phyloP scores from a whole-genome alignment of 441 rosid genomes.

The Adansonia rubrostipa region DNA sequence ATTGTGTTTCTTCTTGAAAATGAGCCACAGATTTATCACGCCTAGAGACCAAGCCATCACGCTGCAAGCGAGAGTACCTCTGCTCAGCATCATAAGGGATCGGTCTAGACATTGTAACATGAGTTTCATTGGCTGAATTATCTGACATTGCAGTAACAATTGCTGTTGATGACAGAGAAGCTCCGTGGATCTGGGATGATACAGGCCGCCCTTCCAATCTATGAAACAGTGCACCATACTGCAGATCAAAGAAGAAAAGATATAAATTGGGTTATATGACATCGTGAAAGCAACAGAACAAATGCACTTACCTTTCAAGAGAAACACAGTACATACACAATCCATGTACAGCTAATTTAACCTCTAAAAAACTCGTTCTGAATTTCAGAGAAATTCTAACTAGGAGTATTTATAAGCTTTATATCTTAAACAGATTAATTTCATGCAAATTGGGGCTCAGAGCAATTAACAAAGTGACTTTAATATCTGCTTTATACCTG shows the following conservation, averaged over 20 bases:
- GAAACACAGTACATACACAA: background rate
- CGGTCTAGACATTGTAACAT: conserved; percentile 45
- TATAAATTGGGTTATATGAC: background rate
- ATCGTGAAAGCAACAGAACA: background rate
- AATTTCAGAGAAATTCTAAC: background rate
- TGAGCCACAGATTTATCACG: conserved; percentile 56
- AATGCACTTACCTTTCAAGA: conserved; percentile 1
- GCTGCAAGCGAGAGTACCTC: conserved; percentile 59
- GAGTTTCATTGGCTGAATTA: conserved; percentile 44
- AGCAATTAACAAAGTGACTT: background rate
- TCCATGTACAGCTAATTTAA: background rate
- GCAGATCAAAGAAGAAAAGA: conserved; percentile 35
- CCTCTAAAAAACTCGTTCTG: background rate
- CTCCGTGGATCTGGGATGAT: conserved; percentile 47
- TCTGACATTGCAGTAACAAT: conserved; percentile 35
- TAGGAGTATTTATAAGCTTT: background rate
- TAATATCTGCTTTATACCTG: background rate
- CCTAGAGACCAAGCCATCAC: conserved; percentile 71
- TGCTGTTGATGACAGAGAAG: conserved; percentile 47
- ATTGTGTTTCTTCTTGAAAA: conserved; percentile 61
- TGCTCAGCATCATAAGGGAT: conserved; percentile 58
- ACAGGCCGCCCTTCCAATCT: conserved; percentile 60
- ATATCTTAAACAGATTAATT: background rate
- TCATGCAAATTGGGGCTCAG: background rate
- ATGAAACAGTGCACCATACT: conserved; percentile 55